phyloP scores from a whole-genome alignment of 2,329 filamentous ascomycete genomes.

The Aspergillus sojae region DNA sequence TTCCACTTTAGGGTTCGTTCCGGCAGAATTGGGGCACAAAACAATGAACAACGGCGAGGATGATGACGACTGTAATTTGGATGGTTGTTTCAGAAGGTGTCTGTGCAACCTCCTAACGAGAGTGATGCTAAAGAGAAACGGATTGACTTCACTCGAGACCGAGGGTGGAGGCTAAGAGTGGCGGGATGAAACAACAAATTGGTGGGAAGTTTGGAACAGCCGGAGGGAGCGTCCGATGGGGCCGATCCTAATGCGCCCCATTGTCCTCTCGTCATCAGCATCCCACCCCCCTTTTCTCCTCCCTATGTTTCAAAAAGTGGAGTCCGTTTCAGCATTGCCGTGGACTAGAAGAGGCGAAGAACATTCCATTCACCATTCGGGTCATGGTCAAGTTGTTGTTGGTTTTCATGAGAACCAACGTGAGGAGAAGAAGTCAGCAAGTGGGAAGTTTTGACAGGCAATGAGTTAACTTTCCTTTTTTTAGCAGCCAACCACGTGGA shows the following conservation, averaged over 20 bases:
- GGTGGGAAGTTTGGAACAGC: not conserved
- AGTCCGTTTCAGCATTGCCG: conserved; percentile 19
- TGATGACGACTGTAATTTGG: not conserved
- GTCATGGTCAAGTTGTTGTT: not conserved
- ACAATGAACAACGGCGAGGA: not conserved
- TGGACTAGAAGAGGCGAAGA: conserved; percentile 19
- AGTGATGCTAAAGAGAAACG: conserved; percentile 6
- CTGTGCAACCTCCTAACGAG: conserved; percentile 4
- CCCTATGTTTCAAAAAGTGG: conserved; percentile 18
- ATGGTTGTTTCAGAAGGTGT: conserved; percentile 9
- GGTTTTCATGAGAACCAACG: not conserved
- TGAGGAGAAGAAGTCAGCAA: not conserved
- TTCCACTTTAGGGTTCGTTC: not conserved
- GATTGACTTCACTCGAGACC: conserved; percentile 10
- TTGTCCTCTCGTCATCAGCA: not conserved
- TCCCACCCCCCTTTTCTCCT: not conserved
- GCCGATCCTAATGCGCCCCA: conserved; percentile 7
- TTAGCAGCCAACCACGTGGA: conserved; percentile 3
- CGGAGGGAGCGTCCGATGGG: conserved; percentile 8
- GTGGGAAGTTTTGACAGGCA: not conserved
- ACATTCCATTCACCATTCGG: conserved; percentile 9
- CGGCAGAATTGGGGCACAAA: not conserved
- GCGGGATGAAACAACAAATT: conserved; percentile 21
- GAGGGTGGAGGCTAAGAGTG: conserved; percentile 11
- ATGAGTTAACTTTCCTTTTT: not conserved